A percentile compares a stretch with the other conserved stretches of the same genome.
These are phyloP conservation scores for Phytopythium mirpurense DNA, from an alignment of 352 stramenopile genomes.

Conservation along the genomic window DNA sequence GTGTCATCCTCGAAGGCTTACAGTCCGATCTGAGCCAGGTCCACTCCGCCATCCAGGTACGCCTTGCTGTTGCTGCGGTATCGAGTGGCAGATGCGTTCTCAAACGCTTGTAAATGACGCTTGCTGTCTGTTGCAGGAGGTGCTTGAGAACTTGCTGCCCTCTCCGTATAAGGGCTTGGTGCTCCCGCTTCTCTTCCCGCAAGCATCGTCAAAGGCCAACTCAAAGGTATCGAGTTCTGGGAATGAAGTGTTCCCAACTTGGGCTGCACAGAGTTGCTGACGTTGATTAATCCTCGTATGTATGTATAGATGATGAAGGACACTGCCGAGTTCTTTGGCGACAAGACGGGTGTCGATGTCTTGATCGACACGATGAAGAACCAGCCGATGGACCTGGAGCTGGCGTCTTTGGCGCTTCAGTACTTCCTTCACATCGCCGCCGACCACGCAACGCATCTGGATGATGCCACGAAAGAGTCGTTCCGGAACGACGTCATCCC, in stretches of 20 bases:
- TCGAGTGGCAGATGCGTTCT: background rate
- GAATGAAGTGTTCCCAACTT: too few relatives aligned
- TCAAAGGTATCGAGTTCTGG: constrained; percentile 29
- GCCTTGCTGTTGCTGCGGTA: background rate
- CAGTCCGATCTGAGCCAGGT: constrained; percentile 69
- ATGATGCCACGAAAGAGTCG: constrained; percentile 21
- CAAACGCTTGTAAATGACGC: background rate
- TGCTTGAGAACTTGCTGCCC: constrained; percentile 75
- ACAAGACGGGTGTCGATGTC: constrained; percentile 50
- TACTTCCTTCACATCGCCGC: constrained; percentile 80
- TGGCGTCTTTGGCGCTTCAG: constrained; percentile 69
- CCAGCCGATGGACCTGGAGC: constrained; percentile 51
- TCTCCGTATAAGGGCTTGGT: constrained; percentile 69
- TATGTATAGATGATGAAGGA: constrained; percentile 49
- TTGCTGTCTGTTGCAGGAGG: constrained; percentile 32
- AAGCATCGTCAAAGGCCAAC: constrained; percentile 45
- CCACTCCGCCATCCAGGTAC: constrained; percentile 69
- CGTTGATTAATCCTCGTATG: background rate
- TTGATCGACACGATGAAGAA: constrained; percentile 70
- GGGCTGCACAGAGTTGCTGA: too few relatives aligned
- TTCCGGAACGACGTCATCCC: constrained; percentile 58
- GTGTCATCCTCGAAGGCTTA: constrained; percentile 75
- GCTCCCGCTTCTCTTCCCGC: constrained; percentile 67
- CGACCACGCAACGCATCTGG: constrained; percentile 37
- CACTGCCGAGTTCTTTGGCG: constrained; percentile 36